Percentiles rank a stretch among this genome's conserved stretches.
Evolutionary conservation across 225 moss, liverwort and hornwort genomes (phyloP).

Genomic region (Physcomitrellopsis africana): DNA sequence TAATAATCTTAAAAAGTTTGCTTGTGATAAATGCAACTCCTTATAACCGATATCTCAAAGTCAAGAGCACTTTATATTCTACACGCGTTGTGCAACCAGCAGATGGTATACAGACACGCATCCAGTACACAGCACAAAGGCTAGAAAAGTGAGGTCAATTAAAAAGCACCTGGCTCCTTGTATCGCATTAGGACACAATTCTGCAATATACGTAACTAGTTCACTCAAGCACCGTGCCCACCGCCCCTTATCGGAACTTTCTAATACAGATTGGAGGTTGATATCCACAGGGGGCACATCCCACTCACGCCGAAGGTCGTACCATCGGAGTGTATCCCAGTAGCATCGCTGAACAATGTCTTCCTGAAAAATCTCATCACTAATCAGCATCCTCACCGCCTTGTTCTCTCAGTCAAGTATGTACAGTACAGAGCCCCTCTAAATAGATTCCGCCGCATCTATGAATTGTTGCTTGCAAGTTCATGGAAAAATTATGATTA

Average conservation of each 20-base stretch:
- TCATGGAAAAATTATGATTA: conserved; percentile 11
- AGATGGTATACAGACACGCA: conserved; percentile 22
- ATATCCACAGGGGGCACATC: conserved; percentile 87
- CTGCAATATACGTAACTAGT: conserved; percentile 92
- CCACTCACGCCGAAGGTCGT: conserved; percentile 97
- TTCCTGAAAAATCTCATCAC: conserved; percentile 57
- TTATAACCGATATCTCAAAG: not conserved
- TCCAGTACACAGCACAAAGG: conserved; percentile 10
- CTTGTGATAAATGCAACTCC: conserved; percentile 17
- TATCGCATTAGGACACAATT: conserved; percentile 87
- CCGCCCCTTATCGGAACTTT: conserved; percentile 88
- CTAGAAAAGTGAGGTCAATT: conserved; percentile 14
- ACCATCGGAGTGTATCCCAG: conserved; percentile 98
- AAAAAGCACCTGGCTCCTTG: conserved; percentile 86
- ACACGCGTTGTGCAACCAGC: not conserved
- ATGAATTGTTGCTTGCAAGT: conserved; percentile 18
- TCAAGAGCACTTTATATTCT: conserved; percentile 10
- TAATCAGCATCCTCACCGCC: conserved; percentile 32
- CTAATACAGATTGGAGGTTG: conserved; percentile 82
- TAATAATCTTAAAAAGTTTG: not conserved
- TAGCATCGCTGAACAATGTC: conserved; percentile 98
- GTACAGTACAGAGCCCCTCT: conserved; percentile 17
- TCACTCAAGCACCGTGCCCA: conserved; percentile 99
- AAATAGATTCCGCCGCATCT: conserved; percentile 18
- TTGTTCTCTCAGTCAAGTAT: conserved; percentile 21